Base-by-base conservation (phyloP, 352 stramenopile species). In the Pythium periplocum region DNA sequence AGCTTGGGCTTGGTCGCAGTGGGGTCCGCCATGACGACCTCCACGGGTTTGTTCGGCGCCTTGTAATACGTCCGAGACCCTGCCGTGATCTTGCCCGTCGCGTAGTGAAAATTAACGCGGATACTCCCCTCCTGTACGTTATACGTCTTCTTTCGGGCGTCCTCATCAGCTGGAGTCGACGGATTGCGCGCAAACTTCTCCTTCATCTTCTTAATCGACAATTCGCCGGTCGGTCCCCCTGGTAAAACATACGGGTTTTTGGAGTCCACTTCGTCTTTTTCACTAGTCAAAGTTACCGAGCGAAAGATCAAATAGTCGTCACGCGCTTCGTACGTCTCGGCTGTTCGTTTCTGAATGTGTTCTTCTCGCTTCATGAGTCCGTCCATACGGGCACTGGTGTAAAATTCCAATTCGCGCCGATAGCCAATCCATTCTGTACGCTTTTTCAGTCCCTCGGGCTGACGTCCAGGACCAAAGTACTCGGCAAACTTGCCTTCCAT, bases 141-240 rank as follows among this genome's bases (percentile, higher is more conserved):
- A 67, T 95, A 98, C 32, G 78, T 90, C n/a, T 84, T 71, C 62
- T 96, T 97, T 4, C 85, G 78, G 9, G 93, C 78, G 62, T 98
- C 83, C 32, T 90, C 73, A 53, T 90, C 80, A 4, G 83, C 85
- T 6, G 59, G 49, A 10, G 77, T 39, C 1, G 45, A 12, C 2
- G 52, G 5, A 51, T 95, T 88, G 7, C 91, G 84, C 2, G 71
- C 71, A 59, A 95, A 97, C 56, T 96, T 96, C 52, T 98, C 86
- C 51, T 88, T 95, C 90, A 98, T 97, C 51, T 97, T 97, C 57
- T 90, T 87, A 51, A 98, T 94, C 10, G 81, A 48, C 56, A 96
- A 69, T 53, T 92, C 81, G 30, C 83, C 79, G 1, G 75, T 78
- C 30, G 77, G 71, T 10, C 80, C 78, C 11, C 79, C 83, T 42